phyloP scores from a whole-genome alignment of 129 eudicot species.

The Artemisia annua region DNA sequence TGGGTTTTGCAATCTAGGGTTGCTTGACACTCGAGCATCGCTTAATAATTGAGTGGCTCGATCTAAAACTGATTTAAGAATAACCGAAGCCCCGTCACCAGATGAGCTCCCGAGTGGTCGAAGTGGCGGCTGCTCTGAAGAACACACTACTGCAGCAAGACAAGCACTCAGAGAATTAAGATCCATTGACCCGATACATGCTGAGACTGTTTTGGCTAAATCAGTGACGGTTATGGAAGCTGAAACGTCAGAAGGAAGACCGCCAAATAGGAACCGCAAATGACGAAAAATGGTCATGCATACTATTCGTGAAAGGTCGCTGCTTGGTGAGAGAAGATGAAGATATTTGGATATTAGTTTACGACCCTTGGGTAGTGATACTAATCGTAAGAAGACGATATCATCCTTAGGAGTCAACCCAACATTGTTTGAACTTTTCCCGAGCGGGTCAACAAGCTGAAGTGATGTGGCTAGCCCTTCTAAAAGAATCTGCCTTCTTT shows the following conservation, averaged over 20 bases:
- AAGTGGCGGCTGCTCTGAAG: slow-evolving; percentile 95
- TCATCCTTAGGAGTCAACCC: slow-evolving; percentile 79
- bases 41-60: slow-evolving; percentile 62
- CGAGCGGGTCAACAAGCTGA: slow-evolving; percentile 94
- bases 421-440: slow-evolving; percentile 55
- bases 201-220: slow-evolving; percentile 57
- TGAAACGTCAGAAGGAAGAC: slow-evolving; percentile 61
- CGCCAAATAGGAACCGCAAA: slow-evolving; percentile 77
- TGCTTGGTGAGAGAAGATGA: slow-evolving; percentile 66
- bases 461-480: slow-evolving; percentile 91
- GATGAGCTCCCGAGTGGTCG: slow-evolving; percentile 87
- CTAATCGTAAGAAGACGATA: slow-evolving; percentile 68
- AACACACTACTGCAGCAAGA: slow-evolving; percentile 97
- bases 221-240: slow-evolving; percentile 44
- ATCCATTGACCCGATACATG: slow-evolving; percentile 77
- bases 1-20: slow-evolving; percentile 52
- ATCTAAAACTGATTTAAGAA: slow-evolving; percentile 74
- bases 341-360: slow-evolving; percentile 74
- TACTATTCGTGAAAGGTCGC: slow-evolving; percentile 85
- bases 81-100: slow-evolving; percentile 83
- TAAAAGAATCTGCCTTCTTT: slow-evolving; percentile 64
- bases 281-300: slow-evolving; percentile 97
- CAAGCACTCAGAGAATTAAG: slow-evolving; percentile 90
- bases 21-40: slow-evolving; percentile 30
- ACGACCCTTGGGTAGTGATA: slow-evolving; percentile 81